These are phyloP conservation scores for Flaveria brownii DNA, from an alignment of 129 eudicot genomes.

Conservation along the genomic window DNA sequence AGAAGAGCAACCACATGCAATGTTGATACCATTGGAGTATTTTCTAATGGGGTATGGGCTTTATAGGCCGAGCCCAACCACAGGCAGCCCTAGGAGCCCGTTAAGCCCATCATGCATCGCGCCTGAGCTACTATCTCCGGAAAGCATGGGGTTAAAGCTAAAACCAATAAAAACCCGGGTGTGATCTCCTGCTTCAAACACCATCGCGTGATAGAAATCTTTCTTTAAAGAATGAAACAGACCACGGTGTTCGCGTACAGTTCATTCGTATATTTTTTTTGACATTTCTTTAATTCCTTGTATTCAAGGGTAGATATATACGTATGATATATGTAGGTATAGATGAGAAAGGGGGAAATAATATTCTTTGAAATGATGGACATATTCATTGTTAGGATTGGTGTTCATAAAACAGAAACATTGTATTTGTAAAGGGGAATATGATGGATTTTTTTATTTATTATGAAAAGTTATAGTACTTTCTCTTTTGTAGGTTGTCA, in stretches of 20 bases:
- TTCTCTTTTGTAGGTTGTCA: slow-evolving; percentile 31
- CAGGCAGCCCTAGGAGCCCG: slow-evolving; percentile 93
- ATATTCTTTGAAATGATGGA: slow-evolving; percentile 39
- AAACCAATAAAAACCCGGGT: slow-evolving; percentile 94
- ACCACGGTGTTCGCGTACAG: slow-evolving; percentile 32
- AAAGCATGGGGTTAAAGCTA: slow-evolving; percentile 97
- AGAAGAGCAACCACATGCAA: slow-evolving; percentile 97
- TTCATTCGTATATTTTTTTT: slow-evolving; percentile 14
- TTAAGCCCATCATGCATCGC: slow-evolving; percentile 81
- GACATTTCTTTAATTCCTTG: slow-evolving; percentile 14
- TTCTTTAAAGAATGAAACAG: background rate
- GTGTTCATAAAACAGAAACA: slow-evolving; percentile 42
- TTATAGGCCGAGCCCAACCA: slow-evolving; percentile 57
- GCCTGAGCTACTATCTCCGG: slow-evolving; percentile 90
- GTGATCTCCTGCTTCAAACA: slow-evolving; percentile 15
- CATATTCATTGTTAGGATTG: slow-evolving; percentile 40
- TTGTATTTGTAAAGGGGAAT: slow-evolving; percentile 45
- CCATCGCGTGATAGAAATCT: slow-evolving; percentile 9
- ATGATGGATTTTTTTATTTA: slow-evolving; percentile 38
- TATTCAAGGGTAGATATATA: slow-evolving; percentile 38
- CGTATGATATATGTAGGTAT: slow-evolving; percentile 39
- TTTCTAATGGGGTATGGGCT: slow-evolving; percentile 92
- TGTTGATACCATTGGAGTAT: slow-evolving; percentile 89
- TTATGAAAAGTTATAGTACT: slow-evolving; percentile 28
- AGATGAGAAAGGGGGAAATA: slow-evolving; percentile 30